Evolutionary conservation across 352 stramenopile species (phyloP).

Genomic region (Phytophthora tentaculata): DNA sequence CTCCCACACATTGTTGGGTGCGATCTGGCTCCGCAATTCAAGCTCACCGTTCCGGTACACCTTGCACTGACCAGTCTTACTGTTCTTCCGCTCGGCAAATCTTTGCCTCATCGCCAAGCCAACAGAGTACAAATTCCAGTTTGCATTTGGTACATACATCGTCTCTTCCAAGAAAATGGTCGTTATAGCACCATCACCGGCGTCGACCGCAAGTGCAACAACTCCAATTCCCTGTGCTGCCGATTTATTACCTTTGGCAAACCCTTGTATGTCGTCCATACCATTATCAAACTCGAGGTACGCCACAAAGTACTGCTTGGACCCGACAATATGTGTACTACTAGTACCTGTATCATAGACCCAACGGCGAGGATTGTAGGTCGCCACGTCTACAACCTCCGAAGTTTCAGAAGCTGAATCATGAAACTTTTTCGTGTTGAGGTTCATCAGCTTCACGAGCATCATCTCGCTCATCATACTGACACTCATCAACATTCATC

Average conservation of each 20-base stretch:
- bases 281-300: too few relatives aligned
- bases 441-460: too few relatives aligned
- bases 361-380: neutral
- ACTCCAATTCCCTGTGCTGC: neutral
- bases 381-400: too few relatives aligned
- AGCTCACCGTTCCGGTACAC: constrained; percentile 5
- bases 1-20: constrained; percentile 9
- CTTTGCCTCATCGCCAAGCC: constrained; percentile 11
- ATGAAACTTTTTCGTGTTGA: too few relatives aligned
- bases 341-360: constrained; percentile 5
- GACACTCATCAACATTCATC: too few relatives aligned
- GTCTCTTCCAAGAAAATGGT: constrained; percentile 11
- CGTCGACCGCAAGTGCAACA: constrained; percentile 2
- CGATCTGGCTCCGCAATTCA: constrained; percentile 1
- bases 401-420: too few relatives aligned
- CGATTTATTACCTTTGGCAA: neutral
- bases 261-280: neutral
- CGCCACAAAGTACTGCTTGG: neutral
- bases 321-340: constrained; percentile 6
- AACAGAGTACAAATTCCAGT: constrained; percentile 13
- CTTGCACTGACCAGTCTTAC: constrained; percentile 2
- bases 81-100: constrained; percentile 6
- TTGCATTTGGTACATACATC: constrained; percentile 4
- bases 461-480: too few relatives aligned
- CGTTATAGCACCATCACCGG: constrained; percentile 5